Percentiles rank a stretch among this genome's conserved stretches.
phyloP scores from a whole-genome alignment of 441 rosid species.

The Euphorbia corollata region DNA sequence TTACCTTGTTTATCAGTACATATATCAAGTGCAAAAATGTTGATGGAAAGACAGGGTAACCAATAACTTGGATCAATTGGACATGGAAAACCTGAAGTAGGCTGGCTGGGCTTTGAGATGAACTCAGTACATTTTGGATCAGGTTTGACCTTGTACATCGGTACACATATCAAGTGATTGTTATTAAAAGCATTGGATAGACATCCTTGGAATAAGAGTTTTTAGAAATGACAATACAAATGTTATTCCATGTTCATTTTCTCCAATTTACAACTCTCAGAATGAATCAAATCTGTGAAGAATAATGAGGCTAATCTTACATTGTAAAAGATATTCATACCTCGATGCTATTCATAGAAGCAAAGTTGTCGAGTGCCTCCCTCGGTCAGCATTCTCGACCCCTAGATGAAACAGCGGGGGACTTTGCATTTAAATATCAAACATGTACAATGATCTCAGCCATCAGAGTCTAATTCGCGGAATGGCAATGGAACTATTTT shows the following conservation, averaged over 20 bases:
- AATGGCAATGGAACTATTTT: slow-evolving; percentile 90
- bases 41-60: slow-evolving; percentile 54
- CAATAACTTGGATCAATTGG: slow-evolving; percentile 34
- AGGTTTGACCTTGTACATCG: too few species aligned
- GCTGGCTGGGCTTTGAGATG: slow-evolving; percentile 56
- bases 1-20: too few species aligned
- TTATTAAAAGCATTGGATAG: not conserved
- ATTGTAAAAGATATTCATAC: not conserved
- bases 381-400: slow-evolving; percentile 7
- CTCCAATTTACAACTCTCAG: slow-evolving; percentile 21
- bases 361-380: not conserved
- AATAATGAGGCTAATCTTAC: slow-evolving; percentile 7
- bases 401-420: not conserved
- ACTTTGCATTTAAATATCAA: not conserved
- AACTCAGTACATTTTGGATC: slow-evolving; percentile 67
- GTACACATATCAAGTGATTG: not conserved
- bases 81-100: slow-evolving; percentile 48
- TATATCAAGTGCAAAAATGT: too few species aligned
- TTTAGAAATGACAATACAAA: slow-evolving; percentile 13
- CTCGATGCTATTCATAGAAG: slow-evolving; percentile 4
- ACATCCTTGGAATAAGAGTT: slow-evolving; percentile 16
- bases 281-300: slow-evolving; percentile 19
- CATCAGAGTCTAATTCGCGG: slow-evolving; percentile 63
- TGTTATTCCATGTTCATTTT: slow-evolving; percentile 14
- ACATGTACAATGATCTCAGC: slow-evolving; percentile 21